Base-by-base conservation (phyloP, 2,329 filamentous ascomycete species). In the Myriangium duriaei region DNA sequence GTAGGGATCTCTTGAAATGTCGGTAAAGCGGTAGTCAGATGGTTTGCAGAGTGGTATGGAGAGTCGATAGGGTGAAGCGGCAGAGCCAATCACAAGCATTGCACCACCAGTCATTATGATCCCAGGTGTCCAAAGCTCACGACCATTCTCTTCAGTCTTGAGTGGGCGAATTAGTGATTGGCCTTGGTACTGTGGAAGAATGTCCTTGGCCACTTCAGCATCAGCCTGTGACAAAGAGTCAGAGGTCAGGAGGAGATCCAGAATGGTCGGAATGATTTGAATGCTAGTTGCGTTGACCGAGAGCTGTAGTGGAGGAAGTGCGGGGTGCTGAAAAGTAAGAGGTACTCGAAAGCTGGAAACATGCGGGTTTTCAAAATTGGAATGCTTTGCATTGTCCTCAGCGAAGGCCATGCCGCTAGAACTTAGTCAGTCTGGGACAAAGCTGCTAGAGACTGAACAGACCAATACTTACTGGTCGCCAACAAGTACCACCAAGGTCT, bases 401-500 rank as follows among this genome's bases (percentile, higher is more conserved):
- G 53, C 45, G 42, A 67, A 65, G 6, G 62, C 58, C 45, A 43
- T 30, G 33, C 42, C 46, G 29, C 21, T 26, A 7, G 21, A 7
- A 26, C 21, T 7, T 7, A 7, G 21, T 26, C 21, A 26, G 21
- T 26, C 21, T 7, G n/a, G 21, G n/a, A 26, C n/a, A 7, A 26
- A n/a, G n/a, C n/a, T n/a, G n/a, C n/a, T 26, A 7, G 7, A 26
- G 7, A 7, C 21, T 26, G 7, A 26, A 26, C 7, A 26, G 21
- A 26, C n/a, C 7, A 26, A 7, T 7, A 26, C 21, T 26, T n/a
- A 26, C 21, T 53, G 62, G 44, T 67, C 64, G 12, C 64, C 64
- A 4, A 65, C 56, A n/a, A 67, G 47, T 2, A 67, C 60, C 1
- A 68, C 58, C 4, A 68, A 50, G 4, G 64, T 68, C 42, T 62